These are phyloP conservation scores for Pistacia atlantica DNA, from an alignment of 345 rosid species.

Conservation along the genomic window DNA sequence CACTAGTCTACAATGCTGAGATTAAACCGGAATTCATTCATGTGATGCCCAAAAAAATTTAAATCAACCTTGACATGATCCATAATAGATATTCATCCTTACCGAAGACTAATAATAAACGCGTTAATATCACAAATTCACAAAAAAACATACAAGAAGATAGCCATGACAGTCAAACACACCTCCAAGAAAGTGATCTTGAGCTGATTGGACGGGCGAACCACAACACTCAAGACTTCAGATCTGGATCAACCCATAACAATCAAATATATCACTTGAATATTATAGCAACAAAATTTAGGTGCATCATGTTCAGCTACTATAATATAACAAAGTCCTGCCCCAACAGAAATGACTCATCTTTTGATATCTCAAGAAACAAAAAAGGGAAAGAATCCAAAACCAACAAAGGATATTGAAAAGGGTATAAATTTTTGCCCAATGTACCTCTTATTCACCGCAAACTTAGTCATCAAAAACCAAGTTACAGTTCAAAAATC, in stretches of 20 bases:
- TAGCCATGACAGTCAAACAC: neutral
- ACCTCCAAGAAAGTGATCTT: conserved; percentile 98
- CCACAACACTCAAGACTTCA: conserved; percentile 77
- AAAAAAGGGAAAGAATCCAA: no score
- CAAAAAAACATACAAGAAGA: neutral
- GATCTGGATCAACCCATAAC: conserved; percentile 54
- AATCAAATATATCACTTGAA: neutral
- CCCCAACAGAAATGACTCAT: neutral
- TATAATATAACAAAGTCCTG: neutral
- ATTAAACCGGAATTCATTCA: no score
- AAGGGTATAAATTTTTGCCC: no score
- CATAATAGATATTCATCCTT: neutral
- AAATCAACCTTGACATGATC: neutral
- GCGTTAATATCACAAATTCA: neutral
- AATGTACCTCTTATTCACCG: no score
- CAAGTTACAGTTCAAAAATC: no score
- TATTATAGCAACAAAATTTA: neutral
- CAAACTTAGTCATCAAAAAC: no score
- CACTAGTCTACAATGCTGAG: neutral
- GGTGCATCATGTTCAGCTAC: neutral
- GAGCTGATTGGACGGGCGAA: conserved; percentile 78
- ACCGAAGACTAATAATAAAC: neutral
- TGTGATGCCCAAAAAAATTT: no score
- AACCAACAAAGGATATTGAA: no score
- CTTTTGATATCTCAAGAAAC: neutral